phyloP scores from a whole-genome alignment of 176 grass and related monocot genomes.

The Rhynchospora breviuscula region DNA sequence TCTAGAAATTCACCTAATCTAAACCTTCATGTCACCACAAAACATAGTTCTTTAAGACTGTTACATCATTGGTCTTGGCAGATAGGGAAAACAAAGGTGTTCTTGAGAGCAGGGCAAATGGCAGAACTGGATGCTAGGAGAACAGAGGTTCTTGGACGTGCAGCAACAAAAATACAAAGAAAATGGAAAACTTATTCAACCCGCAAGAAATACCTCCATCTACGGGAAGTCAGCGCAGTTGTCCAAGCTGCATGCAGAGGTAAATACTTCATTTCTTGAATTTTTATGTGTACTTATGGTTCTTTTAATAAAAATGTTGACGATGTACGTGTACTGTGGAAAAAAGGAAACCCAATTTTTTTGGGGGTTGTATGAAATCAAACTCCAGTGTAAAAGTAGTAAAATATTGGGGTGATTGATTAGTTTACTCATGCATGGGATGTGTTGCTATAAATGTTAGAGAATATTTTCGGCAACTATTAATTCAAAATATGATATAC shows the following conservation, averaged over 20 bases:
- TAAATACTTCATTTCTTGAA: slow-evolving; percentile 29
- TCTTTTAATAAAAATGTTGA: neutral
- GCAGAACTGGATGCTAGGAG: slow-evolving; percentile 95
- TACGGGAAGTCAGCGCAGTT: slow-evolving; percentile 40
- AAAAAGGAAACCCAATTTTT: neutral
- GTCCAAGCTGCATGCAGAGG: slow-evolving; percentile 80
- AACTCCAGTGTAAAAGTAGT: neutral
- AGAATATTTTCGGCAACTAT: neutral
- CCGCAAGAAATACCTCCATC: slow-evolving; percentile 66
- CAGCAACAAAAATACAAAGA: slow-evolving; percentile 75
- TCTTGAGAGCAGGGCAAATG: slow-evolving; percentile 98
- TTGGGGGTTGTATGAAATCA: neutral
- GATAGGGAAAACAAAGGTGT: slow-evolving; percentile 94
- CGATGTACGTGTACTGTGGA: neutral
- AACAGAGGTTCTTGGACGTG: slow-evolving; percentile 71
- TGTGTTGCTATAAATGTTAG: neutral
- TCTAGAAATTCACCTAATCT: neutral
- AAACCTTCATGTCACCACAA: neutral
- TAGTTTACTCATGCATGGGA: neutral
- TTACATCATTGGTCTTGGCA: slow-evolving; percentile 39
- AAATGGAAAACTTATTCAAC: slow-evolving; percentile 68
- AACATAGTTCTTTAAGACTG: slow-evolving; percentile 8
- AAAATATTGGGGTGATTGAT: neutral
- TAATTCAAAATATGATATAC: slow-evolving; percentile 22
- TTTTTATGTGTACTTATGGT: neutral